These are phyloP conservation scores for Fusarium armeniacum DNA, from an alignment of 2,329 filamentous ascomycete species.

Conservation along the genomic window DNA sequence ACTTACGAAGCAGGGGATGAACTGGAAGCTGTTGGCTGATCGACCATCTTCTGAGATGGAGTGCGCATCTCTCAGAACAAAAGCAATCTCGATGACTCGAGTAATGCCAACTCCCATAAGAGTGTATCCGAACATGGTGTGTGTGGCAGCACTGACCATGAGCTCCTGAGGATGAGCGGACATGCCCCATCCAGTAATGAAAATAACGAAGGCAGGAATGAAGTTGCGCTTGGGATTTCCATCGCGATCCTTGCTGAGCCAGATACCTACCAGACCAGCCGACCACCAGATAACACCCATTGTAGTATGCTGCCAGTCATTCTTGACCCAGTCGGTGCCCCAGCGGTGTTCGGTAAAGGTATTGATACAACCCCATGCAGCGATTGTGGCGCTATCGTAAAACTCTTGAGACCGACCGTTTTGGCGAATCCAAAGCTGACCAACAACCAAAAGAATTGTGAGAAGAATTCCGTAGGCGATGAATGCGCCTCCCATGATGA, in stretches of 20 bases:
- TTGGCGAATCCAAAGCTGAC: conserved; percentile 86
- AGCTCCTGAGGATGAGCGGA: conserved; percentile 88
- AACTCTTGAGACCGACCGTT: conserved; percentile 95
- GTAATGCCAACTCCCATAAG: conserved; percentile 90
- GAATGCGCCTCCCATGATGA: conserved; percentile 98
- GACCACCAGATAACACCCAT: conserved; percentile 99
- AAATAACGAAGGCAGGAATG: conserved; percentile 89
- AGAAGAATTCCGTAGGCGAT: conserved; percentile 93
- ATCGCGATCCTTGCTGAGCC: conserved; percentile 87
- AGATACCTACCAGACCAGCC: conserved; percentile 90
- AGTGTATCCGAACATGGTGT: conserved; percentile 92
- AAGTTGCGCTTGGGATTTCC: conserved; percentile 93
- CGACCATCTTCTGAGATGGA: conserved; percentile 75
- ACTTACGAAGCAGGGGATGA: conserved; percentile 70
- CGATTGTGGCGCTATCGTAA: conserved; percentile 92
- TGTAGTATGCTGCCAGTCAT: conserved; percentile 97
- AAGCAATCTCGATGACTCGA: conserved; percentile 91
- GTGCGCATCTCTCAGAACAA: conserved; percentile 81
- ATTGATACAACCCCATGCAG: conserved; percentile 96
- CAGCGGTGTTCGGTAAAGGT: conserved; percentile 98
- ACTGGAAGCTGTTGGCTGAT: conserved; percentile 74
- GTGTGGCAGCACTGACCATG: conserved; percentile 87
- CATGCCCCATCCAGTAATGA: conserved; percentile 97
- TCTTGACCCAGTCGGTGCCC: conserved; percentile 89
- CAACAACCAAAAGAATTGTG: conserved; percentile 87